Evolutionary conservation across 2,329 filamentous ascomycete species (phyloP), one percentile per base, ranked within the genome.

Genomic region (Colletotrichum navitas): DNA sequence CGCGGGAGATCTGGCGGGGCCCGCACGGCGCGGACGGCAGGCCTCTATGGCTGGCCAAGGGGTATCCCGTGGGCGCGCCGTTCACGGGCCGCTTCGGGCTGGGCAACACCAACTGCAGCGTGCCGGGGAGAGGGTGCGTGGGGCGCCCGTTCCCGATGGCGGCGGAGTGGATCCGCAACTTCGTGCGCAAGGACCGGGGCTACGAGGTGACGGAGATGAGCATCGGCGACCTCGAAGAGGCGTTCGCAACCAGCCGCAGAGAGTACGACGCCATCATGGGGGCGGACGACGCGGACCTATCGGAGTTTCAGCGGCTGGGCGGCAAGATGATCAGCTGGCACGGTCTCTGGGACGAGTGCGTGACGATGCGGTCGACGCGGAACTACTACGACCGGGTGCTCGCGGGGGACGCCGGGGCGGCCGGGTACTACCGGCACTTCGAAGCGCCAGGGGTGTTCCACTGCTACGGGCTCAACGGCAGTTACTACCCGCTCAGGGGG

Each of bases 381-480:
- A 68, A 79, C 51, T 84, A 82, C 73, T 74, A 74, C 59, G 73
- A 74, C 52, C 49, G 55, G 34, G 71, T 74, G 47, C 24, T 74
- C 16, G 63, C 32, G 58, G 29, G 21, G 34, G 73, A 74, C 36
- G n/a, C 14, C 10, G 52, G 29, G 5, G 71, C 66, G 5, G n/a
- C 29, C 26, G 83, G 85, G 34, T 86, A 86, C 76, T 89, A 87
- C 77, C 76, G 81, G 2, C 80, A 87, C 74, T 89, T 88, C 75
- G 77, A 81, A 10, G 82, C 88, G 6, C 85, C 86, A 1, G 87
- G 86, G 0, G 83, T 88, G 78, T 80, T 79, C 21, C 87, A 89
- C 76, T 89, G 88, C 68, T 72, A 68, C 43, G 68, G 73, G 41
- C 34, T 64, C 14, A 60, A 67, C 29, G 68, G 71, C 16, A 68